Percentiles rank a stretch among this genome's conserved stretches.
Conservation (phyloP, 1,284 basidiomycete genomes). For the Xerocomus minutiporus region DNA sequence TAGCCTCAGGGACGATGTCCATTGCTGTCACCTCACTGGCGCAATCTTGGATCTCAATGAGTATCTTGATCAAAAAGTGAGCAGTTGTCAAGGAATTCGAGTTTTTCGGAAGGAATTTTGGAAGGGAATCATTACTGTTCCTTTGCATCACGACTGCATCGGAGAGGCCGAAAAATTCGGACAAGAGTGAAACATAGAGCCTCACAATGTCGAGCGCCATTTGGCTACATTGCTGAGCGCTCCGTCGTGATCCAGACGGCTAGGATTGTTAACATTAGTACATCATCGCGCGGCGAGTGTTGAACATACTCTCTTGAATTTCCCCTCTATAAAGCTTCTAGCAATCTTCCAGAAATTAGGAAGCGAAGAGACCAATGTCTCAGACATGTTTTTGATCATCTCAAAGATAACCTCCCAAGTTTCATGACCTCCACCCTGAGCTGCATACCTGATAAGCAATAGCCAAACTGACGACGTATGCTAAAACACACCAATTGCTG, state of each 20-base stretch:
- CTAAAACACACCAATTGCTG: conserved; percentile 52
- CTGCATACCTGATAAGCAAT: conserved; percentile 23
- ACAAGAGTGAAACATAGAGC: conserved; percentile 81
- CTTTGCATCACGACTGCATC: conserved; percentile 59
- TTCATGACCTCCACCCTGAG: conserved; percentile 60
- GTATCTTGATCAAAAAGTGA: conserved; percentile 74
- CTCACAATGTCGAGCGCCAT: conserved; percentile 92
- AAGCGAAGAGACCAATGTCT: conserved; percentile 65
- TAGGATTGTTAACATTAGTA: conserved; percentile 10
- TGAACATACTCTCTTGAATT: conserved; percentile 71
- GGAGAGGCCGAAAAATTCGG: conserved; percentile 87
- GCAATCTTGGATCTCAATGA: conserved; percentile 83
- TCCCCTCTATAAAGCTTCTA: conserved; percentile 87
- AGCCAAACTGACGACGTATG: background rate
- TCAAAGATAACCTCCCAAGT: conserved; percentile 81
- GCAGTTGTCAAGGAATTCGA: conserved; percentile 82
- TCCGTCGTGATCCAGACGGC: conserved; percentile 51
- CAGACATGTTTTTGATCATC: conserved; percentile 68
- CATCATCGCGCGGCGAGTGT: background rate
- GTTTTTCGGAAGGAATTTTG: conserved; percentile 69
- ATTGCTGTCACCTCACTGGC: conserved; percentile 77
- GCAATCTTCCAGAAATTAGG: conserved; percentile 95
- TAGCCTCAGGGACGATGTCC: conserved; percentile 76
- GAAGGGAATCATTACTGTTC: conserved; percentile 25
- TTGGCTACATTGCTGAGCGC: conserved; percentile 77